Evolutionary conservation across 2,329 filamentous ascomycete genomes (phyloP).

Genomic region (Arthrobotrys iridis): DNA sequence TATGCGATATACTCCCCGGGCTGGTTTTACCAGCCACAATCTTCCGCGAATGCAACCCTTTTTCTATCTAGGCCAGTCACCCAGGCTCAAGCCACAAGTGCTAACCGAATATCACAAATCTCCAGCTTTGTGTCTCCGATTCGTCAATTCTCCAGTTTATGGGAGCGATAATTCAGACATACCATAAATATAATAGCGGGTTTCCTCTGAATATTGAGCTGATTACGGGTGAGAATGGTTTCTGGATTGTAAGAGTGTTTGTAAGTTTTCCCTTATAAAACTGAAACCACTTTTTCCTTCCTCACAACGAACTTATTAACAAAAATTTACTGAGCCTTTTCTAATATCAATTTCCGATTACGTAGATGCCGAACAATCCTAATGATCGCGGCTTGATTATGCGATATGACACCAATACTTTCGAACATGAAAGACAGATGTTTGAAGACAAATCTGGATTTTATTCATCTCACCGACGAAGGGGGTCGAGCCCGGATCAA

Average conservation of each 20-base stretch:
- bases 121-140: constrained; percentile 49
- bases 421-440: constrained; percentile 42
- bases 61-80: neutral
- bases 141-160: constrained; percentile 46
- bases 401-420: constrained; percentile 52
- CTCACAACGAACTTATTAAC: neutral
- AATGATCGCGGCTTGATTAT: constrained; percentile 47
- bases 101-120: neutral
- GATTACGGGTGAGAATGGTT: constrained; percentile 43
- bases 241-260: constrained; percentile 50
- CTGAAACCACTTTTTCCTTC: neutral
- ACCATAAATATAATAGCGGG: constrained; percentile 45
- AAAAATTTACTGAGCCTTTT: neutral
- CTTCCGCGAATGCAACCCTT: neutral
- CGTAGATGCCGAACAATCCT: constrained; percentile 49
- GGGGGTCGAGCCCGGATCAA: constrained; percentile 32
- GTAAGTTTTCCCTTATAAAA: constrained; percentile 25
- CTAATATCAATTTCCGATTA: neutral
- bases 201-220: constrained; percentile 42
- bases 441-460: constrained; percentile 52
- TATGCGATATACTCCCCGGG: neutral
- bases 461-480: constrained; percentile 27
- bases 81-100: neutral
- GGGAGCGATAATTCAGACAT: constrained; percentile 50
- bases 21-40: neutral